Evolutionary conservation across 108 stramenopile species (phyloP).

Genomic region (Parmales sp.): DNA sequence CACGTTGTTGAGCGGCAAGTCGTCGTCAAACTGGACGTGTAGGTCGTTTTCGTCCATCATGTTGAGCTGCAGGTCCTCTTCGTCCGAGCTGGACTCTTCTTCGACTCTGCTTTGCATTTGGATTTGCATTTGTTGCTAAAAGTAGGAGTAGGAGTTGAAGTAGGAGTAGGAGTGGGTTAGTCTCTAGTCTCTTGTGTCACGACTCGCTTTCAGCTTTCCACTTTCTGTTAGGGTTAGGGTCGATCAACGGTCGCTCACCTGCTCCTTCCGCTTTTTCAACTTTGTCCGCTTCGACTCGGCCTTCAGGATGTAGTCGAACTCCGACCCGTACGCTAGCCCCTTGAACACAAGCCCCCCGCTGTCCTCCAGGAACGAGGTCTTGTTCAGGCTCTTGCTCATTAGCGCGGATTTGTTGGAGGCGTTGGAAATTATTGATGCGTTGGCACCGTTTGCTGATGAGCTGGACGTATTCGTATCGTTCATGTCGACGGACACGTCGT

Average conservation of each 20-base stretch:
- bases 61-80: slow-evolving; percentile 21
- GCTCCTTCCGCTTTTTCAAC: slow-evolving; percentile 28
- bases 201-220: slow-evolving; percentile 22
- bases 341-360: slow-evolving; percentile 29
- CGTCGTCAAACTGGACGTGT: slow-evolving; percentile 33
- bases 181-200: slow-evolving; percentile 13
- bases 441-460: too few relatives aligned
- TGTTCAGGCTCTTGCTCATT: slow-evolving; percentile 12
- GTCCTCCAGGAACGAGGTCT: slow-evolving; percentile 15
- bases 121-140: too few relatives aligned
- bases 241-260: not conserved
- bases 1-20: slow-evolving; percentile 34
- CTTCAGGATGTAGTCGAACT: slow-evolving; percentile 72
- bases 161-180: too few relatives aligned
- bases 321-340: slow-evolving; percentile 56
- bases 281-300: slow-evolving; percentile 44
- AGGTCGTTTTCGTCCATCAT: slow-evolving; percentile 33
- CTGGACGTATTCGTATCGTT: too few relatives aligned
- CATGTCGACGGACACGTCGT: too few relatives aligned
- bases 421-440: too few relatives aligned
- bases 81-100: slow-evolving; percentile 8
- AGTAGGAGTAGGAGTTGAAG: too few relatives aligned
- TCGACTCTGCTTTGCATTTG: not conserved
- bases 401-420: slow-evolving; percentile 9
- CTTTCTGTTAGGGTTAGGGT: too few relatives aligned